phyloP scores from a whole-genome alignment of 2,329 filamentous ascomycete species.

The Epichloe gansuensis region DNA sequence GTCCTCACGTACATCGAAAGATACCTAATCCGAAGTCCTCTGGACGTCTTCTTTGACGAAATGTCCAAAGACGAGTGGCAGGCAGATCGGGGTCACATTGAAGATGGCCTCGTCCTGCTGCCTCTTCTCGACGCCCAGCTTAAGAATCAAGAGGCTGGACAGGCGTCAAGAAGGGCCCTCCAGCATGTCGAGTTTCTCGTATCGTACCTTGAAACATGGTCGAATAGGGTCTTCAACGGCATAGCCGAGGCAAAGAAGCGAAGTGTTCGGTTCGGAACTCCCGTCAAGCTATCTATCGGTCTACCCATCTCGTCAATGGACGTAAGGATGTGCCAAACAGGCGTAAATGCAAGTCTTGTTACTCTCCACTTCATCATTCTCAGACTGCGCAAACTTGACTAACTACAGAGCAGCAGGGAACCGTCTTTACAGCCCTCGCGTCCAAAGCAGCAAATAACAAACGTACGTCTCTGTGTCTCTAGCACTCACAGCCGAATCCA shows the following conservation, averaged over 20 bases:
- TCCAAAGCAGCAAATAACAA: conserved; percentile 23
- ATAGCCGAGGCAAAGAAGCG: conserved; percentile 59
- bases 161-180: conserved; percentile 37
- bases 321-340: conserved; percentile 38
- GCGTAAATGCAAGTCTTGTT: conserved; percentile 20
- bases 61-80: conserved; percentile 38
- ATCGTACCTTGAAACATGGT: conserved; percentile 43
- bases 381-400: background rate
- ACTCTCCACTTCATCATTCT: background rate
- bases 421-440: conserved; percentile 30
- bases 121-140: conserved; percentile 39
- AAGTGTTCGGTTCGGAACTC: conserved; percentile 54
- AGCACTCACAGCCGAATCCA: background rate
- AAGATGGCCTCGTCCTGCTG: conserved; percentile 32
- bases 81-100: conserved; percentile 30
- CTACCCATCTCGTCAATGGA: conserved; percentile 40
- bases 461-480: conserved; percentile 18
- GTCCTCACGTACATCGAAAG: conserved; percentile 68
- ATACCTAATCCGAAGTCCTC: conserved; percentile 53
- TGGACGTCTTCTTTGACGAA: conserved; percentile 48
- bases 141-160: conserved; percentile 31
- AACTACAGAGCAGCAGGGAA: conserved; percentile 18
- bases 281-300: conserved; percentile 32
- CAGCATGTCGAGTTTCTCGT: conserved; percentile 54
- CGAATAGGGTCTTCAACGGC: conserved; percentile 49